A percentile compares a stretch with the other conserved stretches of the same genome.
Conservation (phyloP, 2,329 filamentous ascomycete genomes). For the Dothideomycetes sp. region DNA sequence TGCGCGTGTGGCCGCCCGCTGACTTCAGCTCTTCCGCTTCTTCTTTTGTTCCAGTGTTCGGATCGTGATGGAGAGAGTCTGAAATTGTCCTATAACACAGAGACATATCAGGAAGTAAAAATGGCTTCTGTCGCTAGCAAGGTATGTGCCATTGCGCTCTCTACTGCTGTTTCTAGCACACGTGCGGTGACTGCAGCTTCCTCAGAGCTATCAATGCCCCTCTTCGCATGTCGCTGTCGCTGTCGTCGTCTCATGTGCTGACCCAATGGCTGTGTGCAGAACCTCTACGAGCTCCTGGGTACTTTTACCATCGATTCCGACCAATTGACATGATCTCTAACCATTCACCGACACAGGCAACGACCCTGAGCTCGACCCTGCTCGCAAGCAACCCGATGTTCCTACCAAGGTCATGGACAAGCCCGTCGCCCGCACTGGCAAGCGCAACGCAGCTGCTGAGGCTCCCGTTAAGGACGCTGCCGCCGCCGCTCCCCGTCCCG, state of each 20-base stretch:
- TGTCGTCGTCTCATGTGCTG: constrained; percentile 3
- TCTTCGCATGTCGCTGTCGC: background rate
- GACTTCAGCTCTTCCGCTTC: background rate
- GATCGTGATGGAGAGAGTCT: constrained; percentile 11
- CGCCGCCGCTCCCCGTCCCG: constrained; percentile 33
- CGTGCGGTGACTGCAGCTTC: background rate
- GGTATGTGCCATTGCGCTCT: constrained; percentile 1
- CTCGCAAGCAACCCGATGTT: constrained; percentile 59
- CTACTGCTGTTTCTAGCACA: no score
- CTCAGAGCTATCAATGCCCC: constrained; percentile 1
- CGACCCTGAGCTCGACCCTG: constrained; percentile 61
- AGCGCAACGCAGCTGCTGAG: constrained; percentile 78
- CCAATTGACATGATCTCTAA: constrained; percentile 13
- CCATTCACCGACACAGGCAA: constrained; percentile 44
- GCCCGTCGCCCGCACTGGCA: constrained; percentile 63
- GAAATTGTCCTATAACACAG: constrained; percentile 8
- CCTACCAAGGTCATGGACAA: constrained; percentile 88
- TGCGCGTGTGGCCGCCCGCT: background rate
- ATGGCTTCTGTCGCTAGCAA: constrained; percentile 14
- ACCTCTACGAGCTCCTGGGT: constrained; percentile 98
- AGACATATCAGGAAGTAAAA: constrained; percentile 12
- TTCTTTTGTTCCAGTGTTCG: background rate
- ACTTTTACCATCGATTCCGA: constrained; percentile 28
- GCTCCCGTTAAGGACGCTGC: constrained; percentile 43
- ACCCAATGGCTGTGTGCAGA: constrained; percentile 46